These are phyloP conservation scores for Lentinula novae-zelandiae DNA, from an alignment of 1,284 basidiomycete species.

Conservation along the genomic window DNA sequence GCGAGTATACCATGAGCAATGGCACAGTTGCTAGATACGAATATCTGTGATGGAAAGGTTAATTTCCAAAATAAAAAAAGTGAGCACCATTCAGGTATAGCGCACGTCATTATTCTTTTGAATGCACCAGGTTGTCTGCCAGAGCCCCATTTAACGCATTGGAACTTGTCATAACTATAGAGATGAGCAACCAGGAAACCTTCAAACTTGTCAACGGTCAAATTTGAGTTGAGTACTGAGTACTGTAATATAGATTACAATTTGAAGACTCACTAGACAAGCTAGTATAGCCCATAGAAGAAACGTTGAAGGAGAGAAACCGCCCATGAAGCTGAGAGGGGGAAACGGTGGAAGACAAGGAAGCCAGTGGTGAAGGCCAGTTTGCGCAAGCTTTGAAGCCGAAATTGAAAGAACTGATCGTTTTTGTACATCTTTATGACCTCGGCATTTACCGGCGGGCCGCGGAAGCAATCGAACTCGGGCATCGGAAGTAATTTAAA, in stretches of 20 bases:
- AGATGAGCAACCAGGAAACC: conserved; percentile 63
- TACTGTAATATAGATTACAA: not conserved
- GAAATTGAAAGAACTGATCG: not conserved
- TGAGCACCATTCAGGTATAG: conserved; percentile 12
- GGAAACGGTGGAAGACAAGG: conserved; percentile 10
- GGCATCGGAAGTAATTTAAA: not conserved
- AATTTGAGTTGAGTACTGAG: not conserved
- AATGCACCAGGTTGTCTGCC: conserved; percentile 74
- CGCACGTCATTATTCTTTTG: conserved; percentile 79
- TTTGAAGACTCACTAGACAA: conserved; percentile 43
- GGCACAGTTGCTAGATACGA: conserved; percentile 66
- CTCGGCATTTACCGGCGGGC: not conserved
- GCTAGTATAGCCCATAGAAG: conserved; percentile 69
- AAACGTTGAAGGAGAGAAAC: conserved; percentile 64
- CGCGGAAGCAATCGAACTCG: not conserved
- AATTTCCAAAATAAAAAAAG: not conserved
- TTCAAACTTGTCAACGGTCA: conserved; percentile 45
- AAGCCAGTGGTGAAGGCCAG: conserved; percentile 28
- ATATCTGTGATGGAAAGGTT: conserved; percentile 42
- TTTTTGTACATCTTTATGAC: not conserved
- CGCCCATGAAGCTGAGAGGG: conserved; percentile 45
- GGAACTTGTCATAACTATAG: conserved; percentile 70
- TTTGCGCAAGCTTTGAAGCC: conserved; percentile 14
- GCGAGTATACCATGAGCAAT: conserved; percentile 56
- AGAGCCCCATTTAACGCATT: conserved; percentile 66